Evolutionary conservation across 2,329 filamentous ascomycete species (phyloP).

Genomic region (Cadophora gregata): DNA sequence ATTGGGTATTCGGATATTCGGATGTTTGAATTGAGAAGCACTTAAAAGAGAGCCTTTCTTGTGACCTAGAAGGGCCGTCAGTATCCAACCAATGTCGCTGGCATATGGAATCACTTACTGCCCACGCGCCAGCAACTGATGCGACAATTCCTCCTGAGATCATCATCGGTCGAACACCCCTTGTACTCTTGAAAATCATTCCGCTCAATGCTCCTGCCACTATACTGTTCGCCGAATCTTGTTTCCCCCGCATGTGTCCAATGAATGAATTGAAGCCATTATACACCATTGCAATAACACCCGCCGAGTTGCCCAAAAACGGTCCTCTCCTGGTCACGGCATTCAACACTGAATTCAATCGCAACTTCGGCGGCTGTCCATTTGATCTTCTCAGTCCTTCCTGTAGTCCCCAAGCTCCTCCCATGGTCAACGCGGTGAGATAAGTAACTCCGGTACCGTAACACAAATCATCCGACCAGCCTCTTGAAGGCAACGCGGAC

Average conservation of each 20-base stretch:
- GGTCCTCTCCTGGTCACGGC: constrained; percentile 91
- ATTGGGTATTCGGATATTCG: constrained; percentile 17
- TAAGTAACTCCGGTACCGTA: constrained; percentile 97
- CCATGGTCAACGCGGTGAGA: constrained; percentile 81
- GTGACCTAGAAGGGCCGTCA: constrained; percentile 49
- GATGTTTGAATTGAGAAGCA: constrained; percentile 17
- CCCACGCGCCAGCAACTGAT: constrained; percentile 84
- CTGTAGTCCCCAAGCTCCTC: constrained; percentile 89
- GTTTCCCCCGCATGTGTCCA: constrained; percentile 79
- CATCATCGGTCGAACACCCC: constrained; percentile 88
- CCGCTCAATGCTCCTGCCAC: constrained; percentile 85
- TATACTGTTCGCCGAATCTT: constrained; percentile 90
- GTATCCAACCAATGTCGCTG: constrained; percentile 24
- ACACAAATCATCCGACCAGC: constrained; percentile 97
- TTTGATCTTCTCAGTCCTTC: constrained; percentile 86
- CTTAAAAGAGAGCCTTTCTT: constrained; percentile 56
- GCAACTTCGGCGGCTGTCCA: constrained; percentile 82
- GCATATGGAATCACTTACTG: constrained; percentile 65
- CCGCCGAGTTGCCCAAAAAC: constrained; percentile 94
- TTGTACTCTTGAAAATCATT: constrained; percentile 95
- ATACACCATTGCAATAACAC: constrained; percentile 94
- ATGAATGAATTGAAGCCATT: constrained; percentile 90
- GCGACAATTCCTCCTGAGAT: constrained; percentile 92
- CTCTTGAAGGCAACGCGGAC: constrained; percentile 89
- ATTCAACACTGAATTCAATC: constrained; percentile 93